phyloP scores from a whole-genome alignment of 495 filamentous ascomycete species.

The Immersiella caudata region DNA sequence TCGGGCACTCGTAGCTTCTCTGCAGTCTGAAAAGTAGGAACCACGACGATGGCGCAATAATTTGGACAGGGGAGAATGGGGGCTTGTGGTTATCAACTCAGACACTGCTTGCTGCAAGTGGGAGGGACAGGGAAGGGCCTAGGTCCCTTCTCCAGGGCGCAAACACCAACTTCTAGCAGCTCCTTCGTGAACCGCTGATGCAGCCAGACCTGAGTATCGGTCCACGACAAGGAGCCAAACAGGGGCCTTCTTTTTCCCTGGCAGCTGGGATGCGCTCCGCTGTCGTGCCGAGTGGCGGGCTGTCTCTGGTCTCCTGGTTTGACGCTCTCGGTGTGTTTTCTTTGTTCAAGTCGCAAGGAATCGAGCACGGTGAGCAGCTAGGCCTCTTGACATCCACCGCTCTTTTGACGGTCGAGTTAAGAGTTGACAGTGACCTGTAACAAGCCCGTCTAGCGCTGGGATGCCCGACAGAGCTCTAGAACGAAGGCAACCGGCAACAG shows the following conservation, averaged over 20 bases:
- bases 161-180: conserved; percentile 36
- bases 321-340: conserved; percentile 48
- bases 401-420: conserved; percentile 46
- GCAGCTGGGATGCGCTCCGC: conserved; percentile 42
- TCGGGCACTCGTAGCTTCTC: conserved; percentile 25
- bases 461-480: conserved; percentile 4
- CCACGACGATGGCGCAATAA: background rate
- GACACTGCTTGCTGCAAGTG: conserved; percentile 37
- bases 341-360: conserved; percentile 50
- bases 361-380: conserved; percentile 46
- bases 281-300: conserved; percentile 36
- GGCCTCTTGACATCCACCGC: conserved; percentile 49
- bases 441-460: conserved; percentile 21
- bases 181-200: background rate
- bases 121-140: conserved; percentile 17
- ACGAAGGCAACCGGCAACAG: background rate
- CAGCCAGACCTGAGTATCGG: background rate
- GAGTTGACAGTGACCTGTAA: conserved; percentile 48
- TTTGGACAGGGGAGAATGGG: conserved; percentile 15
- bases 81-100: conserved; percentile 35
- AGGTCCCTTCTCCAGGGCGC: conserved; percentile 27
- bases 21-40: conserved; percentile 24
- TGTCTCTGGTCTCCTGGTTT: conserved; percentile 38
- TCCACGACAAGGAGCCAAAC: conserved; percentile 42
- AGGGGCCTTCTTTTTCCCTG: conserved; percentile 45